Evolutionary conservation across 345 rosid species (phyloP).

Genomic region (Moringa oleifera): DNA sequence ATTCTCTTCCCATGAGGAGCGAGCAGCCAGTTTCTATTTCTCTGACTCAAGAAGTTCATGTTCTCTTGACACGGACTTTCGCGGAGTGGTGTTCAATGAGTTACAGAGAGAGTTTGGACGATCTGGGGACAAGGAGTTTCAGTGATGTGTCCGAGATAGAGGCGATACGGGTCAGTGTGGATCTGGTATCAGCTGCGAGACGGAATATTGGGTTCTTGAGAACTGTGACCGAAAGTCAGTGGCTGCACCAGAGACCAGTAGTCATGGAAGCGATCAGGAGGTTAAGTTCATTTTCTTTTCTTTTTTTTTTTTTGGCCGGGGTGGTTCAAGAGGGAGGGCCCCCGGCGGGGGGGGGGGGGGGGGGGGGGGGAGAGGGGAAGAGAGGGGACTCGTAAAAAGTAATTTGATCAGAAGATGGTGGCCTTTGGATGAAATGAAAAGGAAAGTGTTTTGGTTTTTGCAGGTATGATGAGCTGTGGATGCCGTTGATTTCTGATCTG

Average conservation of each 20-base stretch:
- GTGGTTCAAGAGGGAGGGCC: too few species aligned
- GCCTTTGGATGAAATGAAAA: too few species aligned
- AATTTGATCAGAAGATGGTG: conserved; percentile 11
- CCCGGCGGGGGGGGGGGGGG: too few species aligned
- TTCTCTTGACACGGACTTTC: conserved; percentile 19
- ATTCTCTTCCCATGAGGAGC: too few species aligned
- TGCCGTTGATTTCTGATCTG: conserved; percentile 86
- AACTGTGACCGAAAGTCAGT: conserved; percentile 44
- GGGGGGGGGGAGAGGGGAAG: too few species aligned
- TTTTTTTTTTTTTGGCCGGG: neutral
- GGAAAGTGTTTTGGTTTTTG: too few species aligned
- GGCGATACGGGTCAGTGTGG: conserved; percentile 40
- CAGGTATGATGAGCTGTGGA: conserved; percentile 92
- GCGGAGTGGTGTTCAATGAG: too few species aligned
- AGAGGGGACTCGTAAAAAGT: neutral
- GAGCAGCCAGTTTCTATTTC: too few species aligned
- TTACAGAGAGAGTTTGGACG: conserved; percentile 20
- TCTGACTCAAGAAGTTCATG: too few species aligned
- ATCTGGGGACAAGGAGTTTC: conserved; percentile 39
- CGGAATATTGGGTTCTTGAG: conserved; percentile 56
- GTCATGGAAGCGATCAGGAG: conserved; percentile 70
- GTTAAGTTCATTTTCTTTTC: conserved; percentile 19
- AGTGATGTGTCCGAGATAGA: conserved; percentile 59
- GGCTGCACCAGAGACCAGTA: conserved; percentile 59
- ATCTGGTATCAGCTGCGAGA: conserved; percentile 70